These are phyloP conservation scores for Boletus hoseneyae DNA, from an alignment of 1,284 basidiomycete species.

Conservation along the genomic window DNA sequence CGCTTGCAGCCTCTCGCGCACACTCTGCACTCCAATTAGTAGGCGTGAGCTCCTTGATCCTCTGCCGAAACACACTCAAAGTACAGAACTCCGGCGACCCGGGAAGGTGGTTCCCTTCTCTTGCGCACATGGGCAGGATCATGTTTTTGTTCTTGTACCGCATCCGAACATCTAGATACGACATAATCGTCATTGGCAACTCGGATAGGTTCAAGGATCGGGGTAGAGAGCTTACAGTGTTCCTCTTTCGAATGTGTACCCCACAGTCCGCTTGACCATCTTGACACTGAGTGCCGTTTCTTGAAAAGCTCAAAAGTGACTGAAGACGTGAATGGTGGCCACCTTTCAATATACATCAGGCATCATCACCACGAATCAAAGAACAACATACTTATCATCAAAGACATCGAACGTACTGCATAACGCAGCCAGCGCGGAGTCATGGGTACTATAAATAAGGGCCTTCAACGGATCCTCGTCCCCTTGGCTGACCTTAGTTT, in stretches of 20 bases:
- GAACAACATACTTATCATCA: slow-evolving; percentile 55
- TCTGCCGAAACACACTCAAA: slow-evolving; percentile 60
- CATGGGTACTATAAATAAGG: slow-evolving; percentile 72
- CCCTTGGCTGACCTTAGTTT: slow-evolving; percentile 45
- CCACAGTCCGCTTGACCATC: slow-evolving; percentile 35
- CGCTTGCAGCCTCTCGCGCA: slow-evolving; percentile 9
- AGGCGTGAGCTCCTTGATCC: slow-evolving; percentile 63
- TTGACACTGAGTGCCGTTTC: slow-evolving; percentile 19
- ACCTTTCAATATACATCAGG: slow-evolving; percentile 40
- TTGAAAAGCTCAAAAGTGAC: slow-evolving; percentile 74
- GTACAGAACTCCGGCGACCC: slow-evolving; percentile 78
- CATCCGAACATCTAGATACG: slow-evolving; percentile 64
- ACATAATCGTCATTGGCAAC: not conserved
- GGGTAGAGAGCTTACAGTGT: slow-evolving; percentile 39
- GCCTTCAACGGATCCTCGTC: slow-evolving; percentile 53
- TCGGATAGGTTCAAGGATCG: not conserved
- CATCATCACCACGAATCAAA: not conserved
- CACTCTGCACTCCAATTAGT: slow-evolving; percentile 65
- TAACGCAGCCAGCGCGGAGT: slow-evolving; percentile 71
- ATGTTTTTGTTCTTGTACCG: slow-evolving; percentile 74
- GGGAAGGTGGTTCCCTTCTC: slow-evolving; percentile 63
- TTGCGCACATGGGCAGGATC: slow-evolving; percentile 55
- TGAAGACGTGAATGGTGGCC: slow-evolving; percentile 72
- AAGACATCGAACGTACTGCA: slow-evolving; percentile 71
- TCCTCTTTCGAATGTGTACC: slow-evolving; percentile 32